Conservation (phyloP, 2,329 filamentous ascomycete genomes). For the Mollisiaceae sp. region DNA sequence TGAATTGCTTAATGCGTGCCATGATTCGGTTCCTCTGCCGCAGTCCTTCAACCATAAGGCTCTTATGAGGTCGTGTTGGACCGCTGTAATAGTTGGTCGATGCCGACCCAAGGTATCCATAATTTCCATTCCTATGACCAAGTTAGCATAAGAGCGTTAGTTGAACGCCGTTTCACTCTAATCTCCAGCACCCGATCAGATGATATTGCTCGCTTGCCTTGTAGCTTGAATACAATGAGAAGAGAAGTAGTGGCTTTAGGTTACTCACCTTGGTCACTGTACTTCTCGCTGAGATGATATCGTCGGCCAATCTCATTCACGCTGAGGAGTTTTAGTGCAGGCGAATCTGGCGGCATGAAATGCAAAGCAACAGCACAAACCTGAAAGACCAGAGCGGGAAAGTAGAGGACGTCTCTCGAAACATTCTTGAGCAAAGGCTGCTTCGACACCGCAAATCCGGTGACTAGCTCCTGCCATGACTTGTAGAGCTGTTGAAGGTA, state of each 20-base stretch:
- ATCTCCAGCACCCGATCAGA: background rate
- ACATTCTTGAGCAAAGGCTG: constrained; percentile 5
- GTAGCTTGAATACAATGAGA: background rate
- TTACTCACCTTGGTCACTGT: constrained; percentile 9
- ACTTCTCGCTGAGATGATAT: constrained; percentile 20
- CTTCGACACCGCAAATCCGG: background rate
- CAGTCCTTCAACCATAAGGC: constrained; percentile 27
- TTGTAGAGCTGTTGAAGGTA: constrained; percentile 20
- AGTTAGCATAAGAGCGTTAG: background rate
- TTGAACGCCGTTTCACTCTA: background rate
- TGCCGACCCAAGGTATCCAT: constrained; percentile 23
- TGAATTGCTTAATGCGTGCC: constrained; percentile 22
- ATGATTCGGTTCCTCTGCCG: constrained; percentile 26
- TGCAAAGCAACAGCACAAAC: constrained; percentile 24
- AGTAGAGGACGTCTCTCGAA: constrained; percentile 23
- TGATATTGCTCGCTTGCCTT: background rate
- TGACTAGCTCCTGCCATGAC: constrained; percentile 9
- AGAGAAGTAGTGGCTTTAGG: background rate
- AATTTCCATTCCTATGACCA: constrained; percentile 21
- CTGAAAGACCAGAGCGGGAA: constrained; percentile 28
- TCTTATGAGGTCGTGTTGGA: constrained; percentile 26
- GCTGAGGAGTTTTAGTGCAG: constrained; percentile 7
- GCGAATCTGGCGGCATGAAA: constrained; percentile 19
- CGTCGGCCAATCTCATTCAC: constrained; percentile 8
- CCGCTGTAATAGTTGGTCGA: constrained; percentile 15